Evolutionary conservation across 2,329 filamentous ascomycete species (phyloP), one percentile per base, ranked within the genome.

Genomic region (Myriosclerotinia curreyana): DNA sequence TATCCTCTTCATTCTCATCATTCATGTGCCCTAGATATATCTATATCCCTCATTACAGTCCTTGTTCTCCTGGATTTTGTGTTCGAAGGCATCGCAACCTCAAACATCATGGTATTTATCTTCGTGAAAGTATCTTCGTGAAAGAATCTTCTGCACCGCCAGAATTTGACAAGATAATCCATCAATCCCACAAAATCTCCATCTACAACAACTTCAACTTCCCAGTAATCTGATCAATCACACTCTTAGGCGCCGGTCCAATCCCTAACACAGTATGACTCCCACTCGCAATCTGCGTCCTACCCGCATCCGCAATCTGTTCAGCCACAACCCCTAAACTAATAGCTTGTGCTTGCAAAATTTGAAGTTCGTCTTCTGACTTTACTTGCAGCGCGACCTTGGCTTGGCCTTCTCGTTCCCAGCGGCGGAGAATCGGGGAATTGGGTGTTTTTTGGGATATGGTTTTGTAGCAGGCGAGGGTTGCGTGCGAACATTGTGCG

Each of bases 401-500:
- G 69, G 91, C 90, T 79, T 97, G 93, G 15, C 95, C 95, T 63
- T 82, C 79, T 60, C 81, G 82, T 78, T 99, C 95, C 95, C 95
- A 99, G 69, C 89, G 88, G 69, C 83, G 83, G 56, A 99, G 84
- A 60, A 96, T 79, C 51, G 80, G 80, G 64, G 86, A 84, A 54
- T 83, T 80, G 17, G 84, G 76, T 52, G 78, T 72, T 31, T 81
- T 81, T 52, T 80, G 78, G 64, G 86, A 78, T 69, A 96, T 86
- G 65, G 87, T 80, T 80, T 97, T 98, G 86, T 96, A 99, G 84
- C 94, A 98, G 63, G 94, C 93, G 64, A 99, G 87, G 3, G 94
- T 96, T n/a, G 95, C 95, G 77, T 98, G 95, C 58, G 89, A 90
- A 78, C 90, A 94, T 78, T 98, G 95, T 9, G 95, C 95, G 64